A percentile compares a stretch with the other conserved stretches of the same genome.
Conservation (phyloP, 768 basidiomycete genomes). For the Strobilomyces confusus region DNA sequence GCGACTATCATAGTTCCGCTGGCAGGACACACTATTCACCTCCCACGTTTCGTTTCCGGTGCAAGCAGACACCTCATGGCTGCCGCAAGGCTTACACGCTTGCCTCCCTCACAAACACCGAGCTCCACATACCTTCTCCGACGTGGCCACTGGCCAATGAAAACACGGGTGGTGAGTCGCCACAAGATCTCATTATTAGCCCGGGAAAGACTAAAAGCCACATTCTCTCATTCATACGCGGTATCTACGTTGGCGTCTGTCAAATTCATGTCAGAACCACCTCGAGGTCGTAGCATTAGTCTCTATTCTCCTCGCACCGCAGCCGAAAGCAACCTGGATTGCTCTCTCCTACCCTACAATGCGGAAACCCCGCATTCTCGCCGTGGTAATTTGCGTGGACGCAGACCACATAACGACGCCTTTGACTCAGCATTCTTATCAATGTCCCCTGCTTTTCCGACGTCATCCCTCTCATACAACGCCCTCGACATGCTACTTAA, state of each 20-base stretch:
- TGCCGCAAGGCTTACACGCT: slow-evolving; percentile 32
- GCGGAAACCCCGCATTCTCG: slow-evolving; percentile 30
- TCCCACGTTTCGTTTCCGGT: slow-evolving; percentile 19
- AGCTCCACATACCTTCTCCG: slow-evolving; percentile 27
- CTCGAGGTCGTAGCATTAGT: slow-evolving; percentile 33
- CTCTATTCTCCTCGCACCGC: slow-evolving; percentile 30
- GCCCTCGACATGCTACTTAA: slow-evolving; percentile 34
- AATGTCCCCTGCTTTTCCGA: slow-evolving; percentile 24
- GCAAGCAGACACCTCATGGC: slow-evolving; percentile 26
- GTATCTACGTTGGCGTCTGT: slow-evolving; percentile 14
- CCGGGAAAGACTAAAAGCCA: slow-evolving; percentile 16
- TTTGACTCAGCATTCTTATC: slow-evolving; percentile 22
- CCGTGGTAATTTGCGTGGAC: slow-evolving; percentile 24
- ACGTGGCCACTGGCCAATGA: slow-evolving; percentile 24
- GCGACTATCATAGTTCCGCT: slow-evolving; percentile 10
- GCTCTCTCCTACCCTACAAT: slow-evolving; percentile 25
- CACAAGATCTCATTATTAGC: slow-evolving; percentile 13
- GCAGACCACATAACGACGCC: slow-evolving; percentile 23
- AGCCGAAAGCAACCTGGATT: slow-evolving; percentile 18
- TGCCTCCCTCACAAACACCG: slow-evolving; percentile 31
- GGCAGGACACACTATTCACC: slow-evolving; percentile 14
- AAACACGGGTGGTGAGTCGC: slow-evolving; percentile 26
- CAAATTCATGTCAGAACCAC: slow-evolving; percentile 25
- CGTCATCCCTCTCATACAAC: slow-evolving; percentile 31
- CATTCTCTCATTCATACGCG: slow-evolving; percentile 19